Conservation (phyloP, 2,329 filamentous ascomycete genomes). For the Stachybotrys elegans region DNA sequence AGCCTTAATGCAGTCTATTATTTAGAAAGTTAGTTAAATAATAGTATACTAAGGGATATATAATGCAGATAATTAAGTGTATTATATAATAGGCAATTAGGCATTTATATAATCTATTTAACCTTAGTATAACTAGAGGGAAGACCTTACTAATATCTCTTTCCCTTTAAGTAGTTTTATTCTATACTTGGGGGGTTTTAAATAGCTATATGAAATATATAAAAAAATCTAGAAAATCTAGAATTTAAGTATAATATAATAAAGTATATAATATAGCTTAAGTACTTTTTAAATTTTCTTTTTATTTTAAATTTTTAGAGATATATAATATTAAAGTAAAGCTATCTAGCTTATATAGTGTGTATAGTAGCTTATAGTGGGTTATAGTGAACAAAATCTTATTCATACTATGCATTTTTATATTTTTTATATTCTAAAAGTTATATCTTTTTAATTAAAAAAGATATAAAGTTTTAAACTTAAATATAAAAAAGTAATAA, state of each 20-base stretch:
- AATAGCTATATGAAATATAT: neutral
- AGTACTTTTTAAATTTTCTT: neutral
- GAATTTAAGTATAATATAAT: neutral
- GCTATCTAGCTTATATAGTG: neutral
- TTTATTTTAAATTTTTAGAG: neutral
- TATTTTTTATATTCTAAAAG: constrained; percentile 1
- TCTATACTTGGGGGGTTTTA: neutral
- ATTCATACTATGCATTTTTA: too few relatives aligned
- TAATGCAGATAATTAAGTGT: neutral
- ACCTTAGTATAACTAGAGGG: neutral
- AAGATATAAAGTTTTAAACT: neutral
- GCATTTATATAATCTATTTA: neutral
- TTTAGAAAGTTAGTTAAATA: neutral
- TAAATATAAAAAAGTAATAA: neutral
- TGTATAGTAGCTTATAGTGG: neutral
- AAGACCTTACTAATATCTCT: neutral
- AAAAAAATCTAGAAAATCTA: neutral
- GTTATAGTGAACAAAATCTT: neutral
- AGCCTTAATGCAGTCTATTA: too few relatives aligned
- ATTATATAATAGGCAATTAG: neutral
- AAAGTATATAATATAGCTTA: neutral
- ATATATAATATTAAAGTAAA: constrained; percentile 1
- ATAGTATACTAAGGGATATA: neutral
- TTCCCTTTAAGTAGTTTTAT: neutral
- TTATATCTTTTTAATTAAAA: neutral